These are phyloP conservation scores for Naegleria fowleri DNA, from an alignment of 208 protist genomes.

Conservation along the genomic window DNA sequence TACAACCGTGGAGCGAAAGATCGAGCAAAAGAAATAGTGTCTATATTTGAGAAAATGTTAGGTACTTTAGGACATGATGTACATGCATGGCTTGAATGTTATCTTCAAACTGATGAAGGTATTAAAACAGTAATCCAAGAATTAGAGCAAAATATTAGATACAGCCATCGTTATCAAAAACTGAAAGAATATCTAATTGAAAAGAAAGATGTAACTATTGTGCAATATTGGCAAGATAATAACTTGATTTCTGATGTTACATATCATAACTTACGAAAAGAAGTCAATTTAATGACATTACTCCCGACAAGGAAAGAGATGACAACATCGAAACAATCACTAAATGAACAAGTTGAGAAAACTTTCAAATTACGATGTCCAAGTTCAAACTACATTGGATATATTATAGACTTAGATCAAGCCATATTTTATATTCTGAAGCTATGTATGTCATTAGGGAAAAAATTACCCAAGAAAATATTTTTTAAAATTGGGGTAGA, in stretches of 20 bases:
- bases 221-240: background rate
- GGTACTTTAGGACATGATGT: background rate
- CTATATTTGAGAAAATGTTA: background rate
- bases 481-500: background rate
- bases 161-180: too few relatives aligned
- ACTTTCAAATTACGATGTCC: background rate
- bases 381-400: background rate
- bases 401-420: background rate
- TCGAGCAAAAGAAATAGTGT: too few relatives aligned
- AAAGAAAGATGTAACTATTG: too few relatives aligned
- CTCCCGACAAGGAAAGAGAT: background rate
- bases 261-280: background rate
- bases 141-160: too few relatives aligned
- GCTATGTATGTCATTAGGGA: background rate
- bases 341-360: background rate
- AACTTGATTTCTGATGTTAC: background rate
- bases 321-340: background rate
- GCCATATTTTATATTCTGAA: background rate
- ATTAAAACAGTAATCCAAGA: background rate
- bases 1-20: too few relatives aligned
- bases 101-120: background rate
- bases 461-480: background rate
- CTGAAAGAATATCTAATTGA: too few relatives aligned
- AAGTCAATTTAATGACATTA: background rate
- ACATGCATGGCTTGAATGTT: background rate